phyloP scores from a whole-genome alignment of 371 early-diverging fungal species.

The Lichtheimia hyalospora region DNA sequence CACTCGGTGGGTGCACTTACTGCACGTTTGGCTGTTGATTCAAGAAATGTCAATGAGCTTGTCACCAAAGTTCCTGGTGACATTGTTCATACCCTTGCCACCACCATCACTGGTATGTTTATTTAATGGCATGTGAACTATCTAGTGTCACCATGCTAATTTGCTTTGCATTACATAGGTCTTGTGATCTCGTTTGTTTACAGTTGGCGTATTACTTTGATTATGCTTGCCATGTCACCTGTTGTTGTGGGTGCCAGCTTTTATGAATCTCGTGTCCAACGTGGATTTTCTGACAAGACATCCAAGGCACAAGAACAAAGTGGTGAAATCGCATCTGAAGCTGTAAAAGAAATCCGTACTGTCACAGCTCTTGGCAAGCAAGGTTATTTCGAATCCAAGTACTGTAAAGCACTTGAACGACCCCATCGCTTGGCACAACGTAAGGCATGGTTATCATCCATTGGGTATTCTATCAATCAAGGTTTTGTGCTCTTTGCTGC shows the following conservation, averaged over 20 bases:
- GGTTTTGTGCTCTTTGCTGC: constrained; percentile 64
- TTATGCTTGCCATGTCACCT: constrained; percentile 55
- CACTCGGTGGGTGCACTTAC: constrained; percentile 81
- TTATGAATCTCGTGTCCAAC: constrained; percentile 39
- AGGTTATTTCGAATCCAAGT: constrained; percentile 59
- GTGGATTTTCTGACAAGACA: constrained; percentile 58
- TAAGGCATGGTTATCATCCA: constrained; percentile 52
- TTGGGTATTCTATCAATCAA: constrained; percentile 73
- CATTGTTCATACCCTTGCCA: constrained; percentile 43
- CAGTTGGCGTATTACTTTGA: constrained; percentile 61
- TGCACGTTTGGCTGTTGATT: constrained; percentile 75
- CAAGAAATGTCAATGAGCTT: constrained; percentile 58
- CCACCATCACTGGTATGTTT: constrained; percentile 34
- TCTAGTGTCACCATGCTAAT: constrained; percentile 51
- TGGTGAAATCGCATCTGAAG: constrained; percentile 79
- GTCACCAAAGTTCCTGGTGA: constrained; percentile 62
- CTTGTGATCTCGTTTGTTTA: constrained; percentile 47
- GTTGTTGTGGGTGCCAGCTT: constrained; percentile 45
- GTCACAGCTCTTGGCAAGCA: constrained; percentile 84
- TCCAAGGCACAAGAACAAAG: constrained; percentile 68
- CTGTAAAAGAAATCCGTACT: constrained; percentile 84
- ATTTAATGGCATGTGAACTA: constrained; percentile 61
- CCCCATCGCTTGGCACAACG: constrained; percentile 66
- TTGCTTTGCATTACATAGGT: constrained; percentile 24
- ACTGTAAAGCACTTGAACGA: constrained; percentile 49